A percentile compares a stretch with the other conserved stretches of the same genome.
These are phyloP conservation scores for Boechera retrofracta DNA, from an alignment of 345 rosid species.

Conservation along the genomic window DNA sequence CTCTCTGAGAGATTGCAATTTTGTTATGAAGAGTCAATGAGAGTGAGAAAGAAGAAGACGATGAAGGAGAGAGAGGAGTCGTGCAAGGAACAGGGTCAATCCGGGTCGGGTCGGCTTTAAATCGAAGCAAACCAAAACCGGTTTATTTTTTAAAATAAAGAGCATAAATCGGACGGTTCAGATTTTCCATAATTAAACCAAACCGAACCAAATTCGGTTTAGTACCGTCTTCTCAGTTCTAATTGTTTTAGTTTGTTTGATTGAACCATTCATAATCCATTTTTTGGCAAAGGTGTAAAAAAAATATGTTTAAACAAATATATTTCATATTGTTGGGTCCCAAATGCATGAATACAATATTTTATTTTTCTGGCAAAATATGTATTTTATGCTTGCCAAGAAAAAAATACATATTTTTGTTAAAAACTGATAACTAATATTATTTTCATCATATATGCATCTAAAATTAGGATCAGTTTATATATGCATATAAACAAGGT, in stretches of 20 bases:
- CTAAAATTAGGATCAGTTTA: too few relatives aligned
- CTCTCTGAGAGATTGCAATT: background rate
- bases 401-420: too few relatives aligned
- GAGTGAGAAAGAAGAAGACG: slow-evolving; percentile 21
- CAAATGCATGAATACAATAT: too few relatives aligned
- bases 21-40: slow-evolving; percentile 16
- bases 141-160: background rate
- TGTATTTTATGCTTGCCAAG: too few relatives aligned
- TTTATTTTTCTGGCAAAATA: too few relatives aligned
- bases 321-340: too few relatives aligned
- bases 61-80: slow-evolving; percentile 36
- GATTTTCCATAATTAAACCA: background rate
- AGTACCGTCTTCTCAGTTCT: background rate
- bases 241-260: background rate
- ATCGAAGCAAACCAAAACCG: slow-evolving; percentile 24
- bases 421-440: too few relatives aligned
- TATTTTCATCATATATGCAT: too few relatives aligned
- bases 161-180: background rate
- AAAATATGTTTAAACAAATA: too few relatives aligned
- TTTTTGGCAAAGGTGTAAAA: too few relatives aligned
- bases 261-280: too few relatives aligned
- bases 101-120: slow-evolving; percentile 23
- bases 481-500: too few relatives aligned
- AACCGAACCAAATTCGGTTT: background rate
- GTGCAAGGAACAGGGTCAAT: slow-evolving; percentile 40